These are phyloP conservation scores for Fusarium sp. DNA, from an alignment of 2,329 filamentous ascomycete species.

Conservation along the genomic window DNA sequence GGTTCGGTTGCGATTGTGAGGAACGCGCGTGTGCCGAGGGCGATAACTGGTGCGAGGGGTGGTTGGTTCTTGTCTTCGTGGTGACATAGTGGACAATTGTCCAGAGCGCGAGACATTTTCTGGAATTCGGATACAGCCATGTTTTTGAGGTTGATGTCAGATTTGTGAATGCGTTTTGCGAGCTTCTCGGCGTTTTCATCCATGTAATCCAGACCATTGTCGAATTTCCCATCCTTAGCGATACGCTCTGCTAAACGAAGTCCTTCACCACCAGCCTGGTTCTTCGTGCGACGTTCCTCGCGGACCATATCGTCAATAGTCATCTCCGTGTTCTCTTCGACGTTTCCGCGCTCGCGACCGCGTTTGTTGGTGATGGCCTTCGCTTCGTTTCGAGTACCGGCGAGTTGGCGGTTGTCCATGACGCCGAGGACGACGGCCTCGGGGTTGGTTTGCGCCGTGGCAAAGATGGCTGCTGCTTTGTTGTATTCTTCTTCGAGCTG, in stretches of 20 bases:
- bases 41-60: constrained; percentile 86
- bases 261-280: constrained; percentile 82
- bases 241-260: constrained; percentile 89
- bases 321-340: constrained; percentile 96
- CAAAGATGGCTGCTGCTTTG: constrained; percentile 72
- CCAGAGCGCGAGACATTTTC: constrained; percentile 86
- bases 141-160: constrained; percentile 87
- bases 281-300: constrained; percentile 87
- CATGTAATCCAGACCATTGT: constrained; percentile 94
- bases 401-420: constrained; percentile 90
- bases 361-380: constrained; percentile 82
- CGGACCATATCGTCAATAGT: constrained; percentile 95
- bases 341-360: constrained; percentile 83
- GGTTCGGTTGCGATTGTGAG: constrained; percentile 91
- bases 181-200: constrained; percentile 95
- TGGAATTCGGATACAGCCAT: constrained; percentile 89
- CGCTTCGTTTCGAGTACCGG: constrained; percentile 78
- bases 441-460: constrained; percentile 69
- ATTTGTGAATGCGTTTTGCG: constrained; percentile 87
- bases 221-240: constrained; percentile 90
- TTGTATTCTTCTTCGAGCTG: constrained; percentile 88
- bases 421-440: constrained; percentile 78
- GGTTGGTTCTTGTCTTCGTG: constrained; percentile 82
- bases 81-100: constrained; percentile 89
- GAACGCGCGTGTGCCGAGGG: constrained; percentile 86